phyloP scores from a whole-genome alignment of 768 basidiomycete species.

The Rhodocollybia butyracea region DNA sequence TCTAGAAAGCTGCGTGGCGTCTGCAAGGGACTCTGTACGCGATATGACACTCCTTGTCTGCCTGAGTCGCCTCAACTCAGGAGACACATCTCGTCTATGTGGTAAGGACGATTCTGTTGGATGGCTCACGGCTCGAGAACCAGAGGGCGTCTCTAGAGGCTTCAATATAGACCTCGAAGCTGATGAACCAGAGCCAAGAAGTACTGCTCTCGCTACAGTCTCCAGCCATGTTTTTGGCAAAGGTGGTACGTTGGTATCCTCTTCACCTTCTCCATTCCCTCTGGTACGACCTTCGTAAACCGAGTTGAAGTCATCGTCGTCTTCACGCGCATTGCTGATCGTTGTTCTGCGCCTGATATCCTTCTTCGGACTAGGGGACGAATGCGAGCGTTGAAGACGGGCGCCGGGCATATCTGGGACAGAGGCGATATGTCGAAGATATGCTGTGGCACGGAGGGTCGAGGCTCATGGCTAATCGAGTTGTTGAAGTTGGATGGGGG shows the following conservation, averaged over 20 bases:
- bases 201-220: slow-evolving; percentile 61
- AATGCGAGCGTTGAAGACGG: slow-evolving; percentile 27
- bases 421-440: slow-evolving; percentile 76
- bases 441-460: slow-evolving; percentile 58
- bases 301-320: slow-evolving; percentile 16
- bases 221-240: slow-evolving; percentile 71
- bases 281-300: slow-evolving; percentile 8
- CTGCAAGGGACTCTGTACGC: slow-evolving; percentile 5
- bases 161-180: not conserved
- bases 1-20: not conserved
- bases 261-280: slow-evolving; percentile 28
- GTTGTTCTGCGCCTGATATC: not conserved
- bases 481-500: slow-evolving; percentile 8
- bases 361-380: slow-evolving; percentile 18
- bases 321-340: slow-evolving; percentile 20
- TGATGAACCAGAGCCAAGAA: slow-evolving; percentile 48
- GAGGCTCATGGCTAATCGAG: slow-evolving; percentile 31
- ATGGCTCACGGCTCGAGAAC: slow-evolving; percentile 37
- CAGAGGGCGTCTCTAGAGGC: slow-evolving; percentile 21
- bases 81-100: slow-evolving; percentile 1
- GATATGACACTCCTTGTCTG: slow-evolving; percentile 6
- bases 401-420: slow-evolving; percentile 33
- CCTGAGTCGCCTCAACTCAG: not conserved
- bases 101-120: not conserved
- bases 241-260: slow-evolving; percentile 37